phyloP scores from a whole-genome alignment of 1,139 yeast genomes.

The Geotrichum cucujoidarum region DNA sequence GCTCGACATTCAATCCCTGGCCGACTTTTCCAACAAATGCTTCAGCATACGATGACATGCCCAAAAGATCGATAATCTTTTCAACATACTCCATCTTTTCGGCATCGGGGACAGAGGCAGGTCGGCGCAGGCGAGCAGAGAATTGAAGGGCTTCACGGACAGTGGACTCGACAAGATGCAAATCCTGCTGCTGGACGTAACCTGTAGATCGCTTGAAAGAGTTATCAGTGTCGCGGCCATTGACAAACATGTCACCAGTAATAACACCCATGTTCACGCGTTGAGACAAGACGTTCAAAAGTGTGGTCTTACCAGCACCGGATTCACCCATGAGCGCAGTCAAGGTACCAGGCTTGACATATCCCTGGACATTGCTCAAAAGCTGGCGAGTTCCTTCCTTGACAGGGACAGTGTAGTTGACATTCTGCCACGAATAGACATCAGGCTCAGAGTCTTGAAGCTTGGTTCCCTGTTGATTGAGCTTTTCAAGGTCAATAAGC shows the following conservation, averaged over 20 bases:
- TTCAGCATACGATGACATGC: constrained; percentile 54
- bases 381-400: constrained; percentile 44
- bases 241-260: constrained; percentile 57
- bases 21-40: constrained; percentile 65
- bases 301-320: constrained; percentile 62
- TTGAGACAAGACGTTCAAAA: constrained; percentile 53
- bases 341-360: constrained; percentile 55
- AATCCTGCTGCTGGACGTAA: constrained; percentile 59
- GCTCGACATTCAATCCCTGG: constrained; percentile 66
- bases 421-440: constrained; percentile 46
- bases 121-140: constrained; percentile 55
- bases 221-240: constrained; percentile 47
- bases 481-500: constrained; percentile 43
- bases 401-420: constrained; percentile 45
- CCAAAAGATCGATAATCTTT: constrained; percentile 49
- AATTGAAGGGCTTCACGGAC: constrained; percentile 56
- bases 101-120: constrained; percentile 42
- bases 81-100: constrained; percentile 54
- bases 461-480: constrained; percentile 37
- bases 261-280: constrained; percentile 53
- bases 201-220: constrained; percentile 57
- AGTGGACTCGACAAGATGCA: constrained; percentile 51
- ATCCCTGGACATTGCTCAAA: constrained; percentile 55
- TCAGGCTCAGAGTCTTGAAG: constrained; percentile 33
- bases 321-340: constrained; percentile 63